Base-by-base conservation (phyloP, 805 yeast species). In the Lachancea cidri region DNA sequence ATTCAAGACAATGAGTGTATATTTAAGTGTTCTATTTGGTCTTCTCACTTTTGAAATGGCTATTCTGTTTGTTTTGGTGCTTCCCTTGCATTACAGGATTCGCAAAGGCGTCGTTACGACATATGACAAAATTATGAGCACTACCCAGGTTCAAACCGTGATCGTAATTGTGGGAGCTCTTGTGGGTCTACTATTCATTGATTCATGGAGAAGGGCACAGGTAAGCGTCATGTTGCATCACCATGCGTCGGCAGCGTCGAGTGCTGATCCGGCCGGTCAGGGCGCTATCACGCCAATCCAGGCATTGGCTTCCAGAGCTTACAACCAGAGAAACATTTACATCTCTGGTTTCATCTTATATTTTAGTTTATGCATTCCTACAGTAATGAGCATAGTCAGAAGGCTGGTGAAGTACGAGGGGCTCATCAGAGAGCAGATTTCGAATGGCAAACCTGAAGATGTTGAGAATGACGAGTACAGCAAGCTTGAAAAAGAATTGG, bases 311-410 rank as follows among this genome's bases (percentile, higher is more conserved):
- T 65, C 76, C 35, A 74, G 79, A 45, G 79, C 81, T 43, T 79
- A 77, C 50, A 70, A 79, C 30, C 85, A 79, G 57, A 68, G 86
- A 55, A 79, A 79, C 49, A 65, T 77, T 32, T 79, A 79, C 55
- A 68, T 79, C 41, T 71, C 79, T 13, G 86, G 85, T 6, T 81
- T 81, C 6, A 79, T 78, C 4, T 58, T 79, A 44, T 79, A 75
- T 58, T 69, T 77, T 52, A 67, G 64, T 43, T 48, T 79, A 36
- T 76, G 81, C 7, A 77, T 78, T 42, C 70, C 68, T 29, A 76
- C 81, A 0, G 76, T 77, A 35, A 64, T 73, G 48, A 69, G 72
- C 29, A 70, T 79, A 39, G 67, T 79, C 35, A 67, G 66, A 45
- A 74, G 77, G 57, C 62, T 79, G 58, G 75, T 77, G 31, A 65